Evolutionary conservation across 1,284 basidiomycete genomes (phyloP).

Genomic region (Takashimella koratensis): DNA sequence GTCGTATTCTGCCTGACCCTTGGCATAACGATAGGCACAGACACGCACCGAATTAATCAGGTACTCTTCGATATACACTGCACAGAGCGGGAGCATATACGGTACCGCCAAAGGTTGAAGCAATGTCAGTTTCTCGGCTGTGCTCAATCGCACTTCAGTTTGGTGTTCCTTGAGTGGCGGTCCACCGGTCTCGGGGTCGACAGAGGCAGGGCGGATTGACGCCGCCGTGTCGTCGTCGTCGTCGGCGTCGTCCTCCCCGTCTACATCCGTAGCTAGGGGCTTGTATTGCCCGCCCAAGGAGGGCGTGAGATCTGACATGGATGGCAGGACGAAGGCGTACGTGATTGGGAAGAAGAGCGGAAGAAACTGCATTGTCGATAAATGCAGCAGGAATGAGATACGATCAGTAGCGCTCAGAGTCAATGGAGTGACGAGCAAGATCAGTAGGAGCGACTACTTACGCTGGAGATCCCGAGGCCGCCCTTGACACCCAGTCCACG

Average conservation of each 20-base stretch:
- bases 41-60: constrained; percentile 78
- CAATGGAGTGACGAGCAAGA: not conserved
- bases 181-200: constrained; percentile 16
- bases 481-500: constrained; percentile 75
- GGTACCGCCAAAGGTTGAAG: constrained; percentile 67
- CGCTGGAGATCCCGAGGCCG: constrained; percentile 71
- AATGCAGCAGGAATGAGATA: constrained; percentile 10
- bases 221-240: constrained; percentile 13
- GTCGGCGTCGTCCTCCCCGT: constrained; percentile 21
- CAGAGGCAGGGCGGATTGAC: not conserved
- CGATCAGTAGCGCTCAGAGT: not conserved
- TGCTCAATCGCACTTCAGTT: constrained; percentile 27
- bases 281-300: constrained; percentile 20
- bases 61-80: constrained; percentile 73
- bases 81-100: constrained; percentile 56
- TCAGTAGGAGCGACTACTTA: constrained; percentile 15
- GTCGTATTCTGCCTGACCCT: too few species aligned
- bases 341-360: constrained; percentile 70
- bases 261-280: constrained; percentile 21
- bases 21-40: too few species aligned
- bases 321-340: constrained; percentile 71
- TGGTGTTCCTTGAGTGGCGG: constrained; percentile 59
- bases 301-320: constrained; percentile 8
- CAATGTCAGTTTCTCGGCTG: constrained; percentile 69
- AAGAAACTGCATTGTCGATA: constrained; percentile 57